These are phyloP conservation scores for Favolaschia claudopus DNA, from an alignment of 768 basidiomycete genomes.

Conservation along the genomic window DNA sequence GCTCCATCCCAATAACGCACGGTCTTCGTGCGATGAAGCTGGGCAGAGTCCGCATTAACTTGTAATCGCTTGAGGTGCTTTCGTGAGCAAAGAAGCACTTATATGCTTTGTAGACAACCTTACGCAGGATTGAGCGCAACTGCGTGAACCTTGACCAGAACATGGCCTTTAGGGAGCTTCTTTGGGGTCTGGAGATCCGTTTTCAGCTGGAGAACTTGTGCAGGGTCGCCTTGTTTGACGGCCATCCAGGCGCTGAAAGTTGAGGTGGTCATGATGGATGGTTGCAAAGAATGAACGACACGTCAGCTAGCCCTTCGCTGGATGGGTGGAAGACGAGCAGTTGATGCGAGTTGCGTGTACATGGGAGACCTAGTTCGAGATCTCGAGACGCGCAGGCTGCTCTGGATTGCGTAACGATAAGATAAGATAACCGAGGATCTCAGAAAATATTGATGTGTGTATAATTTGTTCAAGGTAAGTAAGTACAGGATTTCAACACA, in stretches of 20 bases:
- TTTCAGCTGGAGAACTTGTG: slow-evolving; percentile 15
- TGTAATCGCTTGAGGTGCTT: slow-evolving; percentile 61
- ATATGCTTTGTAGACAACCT: slow-evolving; percentile 21
- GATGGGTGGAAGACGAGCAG: too few species aligned
- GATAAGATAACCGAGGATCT: too few species aligned
- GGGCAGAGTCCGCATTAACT: slow-evolving; percentile 59
- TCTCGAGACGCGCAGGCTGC: too few species aligned
- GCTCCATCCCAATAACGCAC: slow-evolving; percentile 64
- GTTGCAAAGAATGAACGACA: too few species aligned
- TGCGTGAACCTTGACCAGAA: slow-evolving; percentile 60
- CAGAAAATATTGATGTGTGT: too few species aligned
- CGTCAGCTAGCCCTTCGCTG: too few species aligned
- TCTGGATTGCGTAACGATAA: too few species aligned
- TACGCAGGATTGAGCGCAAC: slow-evolving; percentile 76
- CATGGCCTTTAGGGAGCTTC: slow-evolving; percentile 45
- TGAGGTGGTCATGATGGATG: slow-evolving; percentile 1
- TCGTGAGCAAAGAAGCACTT: background rate
- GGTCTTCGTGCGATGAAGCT: slow-evolving; percentile 57
- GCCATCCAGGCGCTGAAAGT: slow-evolving; percentile 23
- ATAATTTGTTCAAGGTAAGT: too few species aligned
- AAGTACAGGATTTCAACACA: too few species aligned
- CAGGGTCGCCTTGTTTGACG: slow-evolving; percentile 4
- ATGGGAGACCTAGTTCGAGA: too few species aligned
- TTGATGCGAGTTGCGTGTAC: too few species aligned
- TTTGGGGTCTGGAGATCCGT: slow-evolving; percentile 28